Evolutionary conservation across 208 protist species (phyloP), one percentile per base, ranked within the genome.

Genomic region (Crithidia brevicula): DNA sequence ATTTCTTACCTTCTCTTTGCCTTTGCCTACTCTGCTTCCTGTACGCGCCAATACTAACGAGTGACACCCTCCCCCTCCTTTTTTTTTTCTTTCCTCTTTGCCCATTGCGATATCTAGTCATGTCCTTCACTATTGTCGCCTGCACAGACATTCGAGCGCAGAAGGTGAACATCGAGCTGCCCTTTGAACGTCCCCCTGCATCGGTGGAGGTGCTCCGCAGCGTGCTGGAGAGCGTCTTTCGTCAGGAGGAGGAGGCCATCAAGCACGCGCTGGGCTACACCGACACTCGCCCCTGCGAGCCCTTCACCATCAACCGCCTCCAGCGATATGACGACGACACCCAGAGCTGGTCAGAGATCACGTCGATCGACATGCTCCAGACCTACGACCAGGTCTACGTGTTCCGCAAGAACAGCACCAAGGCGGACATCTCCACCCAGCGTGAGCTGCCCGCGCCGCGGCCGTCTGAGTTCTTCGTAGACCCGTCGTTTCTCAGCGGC

Each of bases 341-440:
- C 50, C 78, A 88, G 59, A 62, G 65, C 22, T 94, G 89, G 86
- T 53, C 52, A 6, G 89, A 91, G 22, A 46, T 94, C 1, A 64
- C 56, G 0, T 67, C 73, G 31, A 70, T 72, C 16, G 65, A 72
- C 15, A 28, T 72, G 54, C 77, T 94, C 36, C 74, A 77, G 25
- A 73, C 75, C 4, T 90, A 91, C 71, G 89, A 94, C 60, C 89
- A 94, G 72, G 67, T 94, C 28, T 94, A 92, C 62, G 82, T 91
- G 11, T 92, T 89, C 64, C 83, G 89, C 59, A 89, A 86, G 63
- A 83, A 91, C 73, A 83, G 71, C 51, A 92, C 85, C 36, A 85
- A 79, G 62, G 77, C 76, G 9, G 88, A 94, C 69, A 94, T 94
- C 36, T 89, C 88, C 5, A 67, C 73, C 13, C 77, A 90, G 63